phyloP scores from a whole-genome alignment of 2,329 filamentous ascomycete species.

The Beauveria caledonica region DNA sequence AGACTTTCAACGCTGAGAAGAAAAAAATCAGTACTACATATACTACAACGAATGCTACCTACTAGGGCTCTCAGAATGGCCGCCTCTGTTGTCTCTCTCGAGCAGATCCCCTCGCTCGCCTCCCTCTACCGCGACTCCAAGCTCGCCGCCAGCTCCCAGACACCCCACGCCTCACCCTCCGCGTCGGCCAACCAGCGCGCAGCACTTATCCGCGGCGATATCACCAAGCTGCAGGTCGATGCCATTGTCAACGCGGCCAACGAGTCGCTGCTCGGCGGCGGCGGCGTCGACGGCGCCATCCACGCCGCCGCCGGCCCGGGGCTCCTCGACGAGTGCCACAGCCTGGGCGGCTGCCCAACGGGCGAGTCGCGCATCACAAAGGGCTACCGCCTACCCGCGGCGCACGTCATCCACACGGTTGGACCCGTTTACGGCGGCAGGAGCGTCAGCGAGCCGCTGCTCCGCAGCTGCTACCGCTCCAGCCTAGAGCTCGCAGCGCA shows the following conservation, averaged over 20 bases:
- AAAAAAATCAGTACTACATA: not conserved
- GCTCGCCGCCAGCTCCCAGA: conserved; percentile 16
- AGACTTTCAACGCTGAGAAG: not conserved
- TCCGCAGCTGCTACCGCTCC: conserved; percentile 58
- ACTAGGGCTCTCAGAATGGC: not conserved
- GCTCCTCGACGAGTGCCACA: conserved; percentile 63
- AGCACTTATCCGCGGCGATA: conserved; percentile 64
- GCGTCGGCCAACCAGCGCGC: conserved; percentile 58
- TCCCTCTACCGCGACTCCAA: conserved; percentile 53
- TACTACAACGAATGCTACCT: not conserved
- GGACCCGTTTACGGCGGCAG: conserved; percentile 63
- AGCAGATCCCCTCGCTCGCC: conserved; percentile 54
- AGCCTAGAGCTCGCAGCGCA: conserved; percentile 65
- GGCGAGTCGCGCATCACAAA: conserved; percentile 77
- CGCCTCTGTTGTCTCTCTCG: conserved; percentile 27
- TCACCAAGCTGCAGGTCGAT: conserved; percentile 69
- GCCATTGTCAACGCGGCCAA: conserved; percentile 95
- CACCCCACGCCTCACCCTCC: conserved; percentile 31
- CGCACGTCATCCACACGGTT: conserved; percentile 81
- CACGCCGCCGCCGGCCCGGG: conserved; percentile 68
- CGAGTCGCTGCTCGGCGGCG: conserved; percentile 66
- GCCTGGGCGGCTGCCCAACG: conserved; percentile 62
- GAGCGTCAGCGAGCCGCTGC: conserved; percentile 37
- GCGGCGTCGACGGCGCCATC: conserved; percentile 86
- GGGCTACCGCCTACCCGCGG: conserved; percentile 67